These are phyloP conservation scores for Phycomyces nitens DNA, from an alignment of 192 early-diverging fungal species.

Conservation along the genomic window DNA sequence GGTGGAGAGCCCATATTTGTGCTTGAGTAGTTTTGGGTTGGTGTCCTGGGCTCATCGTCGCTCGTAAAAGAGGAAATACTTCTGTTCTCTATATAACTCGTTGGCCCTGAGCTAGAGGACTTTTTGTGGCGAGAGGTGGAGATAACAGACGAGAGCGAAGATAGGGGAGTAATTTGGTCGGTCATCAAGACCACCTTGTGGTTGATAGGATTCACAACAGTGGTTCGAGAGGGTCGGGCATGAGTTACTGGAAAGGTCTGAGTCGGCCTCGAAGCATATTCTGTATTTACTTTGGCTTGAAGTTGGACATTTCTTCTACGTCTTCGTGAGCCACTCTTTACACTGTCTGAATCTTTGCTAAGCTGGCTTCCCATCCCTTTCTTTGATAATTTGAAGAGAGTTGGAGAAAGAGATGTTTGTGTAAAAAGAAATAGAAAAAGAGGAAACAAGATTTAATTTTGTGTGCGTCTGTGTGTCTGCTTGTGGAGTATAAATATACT, in stretches of 20 bases:
- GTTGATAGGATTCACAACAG: not conserved
- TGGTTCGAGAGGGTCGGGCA: not conserved
- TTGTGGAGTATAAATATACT: too few relatives aligned
- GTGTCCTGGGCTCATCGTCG: constrained; percentile 9
- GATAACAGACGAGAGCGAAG: not conserved
- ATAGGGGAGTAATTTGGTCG: constrained; percentile 1
- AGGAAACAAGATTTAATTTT: not conserved
- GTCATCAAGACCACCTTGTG: not conserved
- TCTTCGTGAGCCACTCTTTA: not conserved
- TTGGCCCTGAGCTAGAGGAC: too few relatives aligned
- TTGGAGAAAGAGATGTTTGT: not conserved
- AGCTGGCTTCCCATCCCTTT: constrained; percentile 18
- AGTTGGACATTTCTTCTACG: not conserved
- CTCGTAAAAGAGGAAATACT: constrained; percentile 11
- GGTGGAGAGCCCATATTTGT: not conserved
- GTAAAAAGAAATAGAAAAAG: not conserved
- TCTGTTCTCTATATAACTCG: not conserved
- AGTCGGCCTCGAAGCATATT: not conserved
- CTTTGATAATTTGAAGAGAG: not conserved
- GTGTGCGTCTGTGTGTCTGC: too few relatives aligned
- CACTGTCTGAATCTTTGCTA: constrained; percentile 8
- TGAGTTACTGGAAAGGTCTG: not conserved
- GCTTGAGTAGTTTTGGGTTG: not conserved
- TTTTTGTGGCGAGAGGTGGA: not conserved
- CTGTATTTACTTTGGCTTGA: not conserved